Evolutionary conservation across 768 basidiomycete genomes (phyloP).

Genomic region (Plicaturopsis crispa): DNA sequence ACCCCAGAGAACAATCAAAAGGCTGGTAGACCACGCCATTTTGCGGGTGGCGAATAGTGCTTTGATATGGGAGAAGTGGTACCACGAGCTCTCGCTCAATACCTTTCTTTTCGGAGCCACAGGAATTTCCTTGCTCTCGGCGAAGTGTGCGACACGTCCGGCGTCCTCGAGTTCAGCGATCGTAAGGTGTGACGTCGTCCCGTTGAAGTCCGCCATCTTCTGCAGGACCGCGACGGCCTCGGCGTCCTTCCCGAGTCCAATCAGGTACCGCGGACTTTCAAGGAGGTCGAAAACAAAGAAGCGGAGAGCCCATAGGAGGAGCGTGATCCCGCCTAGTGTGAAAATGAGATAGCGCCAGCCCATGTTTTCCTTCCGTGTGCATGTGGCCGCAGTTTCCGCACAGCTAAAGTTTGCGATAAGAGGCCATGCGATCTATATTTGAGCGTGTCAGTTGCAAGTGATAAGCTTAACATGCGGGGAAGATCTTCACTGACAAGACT

Average conservation of each 20-base stretch:
- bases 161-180: slow-evolving; percentile 36
- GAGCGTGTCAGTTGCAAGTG: not conserved
- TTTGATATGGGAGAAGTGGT: slow-evolving; percentile 38
- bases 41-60: slow-evolving; percentile 56
- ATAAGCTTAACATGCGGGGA: not conserved
- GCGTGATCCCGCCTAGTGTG: slow-evolving; percentile 42
- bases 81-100: slow-evolving; percentile 33
- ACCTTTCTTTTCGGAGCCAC: slow-evolving; percentile 13
- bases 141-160: slow-evolving; percentile 15
- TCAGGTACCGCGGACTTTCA: slow-evolving; percentile 52
- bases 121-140: slow-evolving; percentile 5
- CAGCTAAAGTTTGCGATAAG: slow-evolving; percentile 51
- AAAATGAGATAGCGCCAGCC: slow-evolving; percentile 59
- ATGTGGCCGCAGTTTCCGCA: slow-evolving; percentile 18
- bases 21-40: slow-evolving; percentile 57
- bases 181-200: slow-evolving; percentile 30
- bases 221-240: slow-evolving; percentile 43
- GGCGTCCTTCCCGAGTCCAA: slow-evolving; percentile 43
- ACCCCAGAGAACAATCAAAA: slow-evolving; percentile 53
- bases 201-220: slow-evolving; percentile 43
- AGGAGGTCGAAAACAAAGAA: slow-evolving; percentile 45
- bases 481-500: slow-evolving; percentile 28
- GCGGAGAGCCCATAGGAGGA: slow-evolving; percentile 45
- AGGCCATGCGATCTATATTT: slow-evolving; percentile 47
- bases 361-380: slow-evolving; percentile 43